A percentile compares a stretch with the other conserved stretches of the same genome.
These are phyloP conservation scores for Diaporthe vexans DNA, from an alignment of 2,329 filamentous ascomycete species.

Conservation along the genomic window DNA sequence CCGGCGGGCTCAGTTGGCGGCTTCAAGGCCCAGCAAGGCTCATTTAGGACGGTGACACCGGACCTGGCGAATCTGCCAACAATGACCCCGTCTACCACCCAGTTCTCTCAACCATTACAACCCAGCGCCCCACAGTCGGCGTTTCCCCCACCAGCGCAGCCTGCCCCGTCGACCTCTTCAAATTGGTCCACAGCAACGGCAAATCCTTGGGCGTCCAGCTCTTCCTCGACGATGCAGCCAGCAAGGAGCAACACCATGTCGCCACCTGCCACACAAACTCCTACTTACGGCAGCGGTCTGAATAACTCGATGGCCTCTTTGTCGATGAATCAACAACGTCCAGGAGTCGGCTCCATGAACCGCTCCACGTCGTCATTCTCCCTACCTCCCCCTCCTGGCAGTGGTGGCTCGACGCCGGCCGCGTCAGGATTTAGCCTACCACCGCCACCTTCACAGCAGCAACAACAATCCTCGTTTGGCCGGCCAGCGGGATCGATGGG, in stretches of 20 bases:
- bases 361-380: constrained; percentile 65
- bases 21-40: constrained; percentile 55
- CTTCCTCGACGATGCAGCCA: constrained; percentile 50
- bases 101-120: constrained; percentile 73
- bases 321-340: constrained; percentile 58
- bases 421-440: constrained; percentile 60
- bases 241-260: constrained; percentile 43
- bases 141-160: constrained; percentile 47
- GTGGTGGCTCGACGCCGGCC: constrained; percentile 47
- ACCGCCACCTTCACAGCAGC: constrained; percentile 41
- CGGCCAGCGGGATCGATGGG: constrained; percentile 44
- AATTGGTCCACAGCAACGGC: constrained; percentile 64
- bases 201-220: constrained; percentile 64
- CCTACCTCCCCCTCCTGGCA: constrained; percentile 67
- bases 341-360: constrained; percentile 51
- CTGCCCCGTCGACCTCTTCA: constrained; percentile 55
- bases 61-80: constrained; percentile 69
- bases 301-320: constrained; percentile 62
- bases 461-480: constrained; percentile 40
- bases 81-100: constrained; percentile 71
- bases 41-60: constrained; percentile 71
- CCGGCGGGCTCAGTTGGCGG: constrained; percentile 50
- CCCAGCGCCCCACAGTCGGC: constrained; percentile 51
- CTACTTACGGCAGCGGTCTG: constrained; percentile 54
- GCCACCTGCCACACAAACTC: constrained; percentile 51